phyloP scores from a whole-genome alignment of 257 asterid species.

The Catharanthus roseus region DNA sequence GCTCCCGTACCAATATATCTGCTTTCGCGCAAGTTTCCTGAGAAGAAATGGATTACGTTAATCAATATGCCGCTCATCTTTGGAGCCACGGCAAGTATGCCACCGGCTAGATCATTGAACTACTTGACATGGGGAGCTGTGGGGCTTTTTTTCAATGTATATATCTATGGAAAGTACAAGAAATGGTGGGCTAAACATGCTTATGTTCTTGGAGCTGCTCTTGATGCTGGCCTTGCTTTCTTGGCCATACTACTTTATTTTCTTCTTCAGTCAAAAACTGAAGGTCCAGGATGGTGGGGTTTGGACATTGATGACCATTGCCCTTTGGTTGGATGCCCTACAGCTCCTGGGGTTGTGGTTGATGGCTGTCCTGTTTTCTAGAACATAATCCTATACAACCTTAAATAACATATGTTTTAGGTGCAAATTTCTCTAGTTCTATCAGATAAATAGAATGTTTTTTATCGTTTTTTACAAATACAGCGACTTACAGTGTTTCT shows the following conservation, averaged over 20 bases:
- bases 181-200: conserved; percentile 84
- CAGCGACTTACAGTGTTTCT: too few relatives aligned
- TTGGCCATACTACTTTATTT: conserved; percentile 59
- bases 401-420: not conserved
- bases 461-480: too few relatives aligned
- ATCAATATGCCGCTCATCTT: conserved; percentile 52
- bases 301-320: conserved; percentile 54
- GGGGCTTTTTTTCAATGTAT: conserved; percentile 50
- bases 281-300: conserved; percentile 76
- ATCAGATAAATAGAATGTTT: too few relatives aligned
- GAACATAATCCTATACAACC: not conserved
- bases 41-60: conserved; percentile 48
- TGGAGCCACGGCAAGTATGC: conserved; percentile 51
- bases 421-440: not conserved
- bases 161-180: conserved; percentile 44
- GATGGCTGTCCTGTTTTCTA: conserved; percentile 52
- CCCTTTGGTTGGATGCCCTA: conserved; percentile 58
- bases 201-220: conserved; percentile 56
- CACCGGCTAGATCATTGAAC: conserved; percentile 51
- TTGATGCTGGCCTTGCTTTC: conserved; percentile 74
- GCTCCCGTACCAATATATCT: conserved; percentile 59
- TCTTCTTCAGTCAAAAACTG: conserved; percentile 37
- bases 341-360: conserved; percentile 43
- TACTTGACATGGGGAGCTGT: conserved; percentile 47
- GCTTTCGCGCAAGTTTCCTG: conserved; percentile 43